Evolutionary conservation across 2,329 filamentous ascomycete genomes (phyloP), one percentile per base, ranked within the genome.

Genomic region (Coniochaeta sp.): DNA sequence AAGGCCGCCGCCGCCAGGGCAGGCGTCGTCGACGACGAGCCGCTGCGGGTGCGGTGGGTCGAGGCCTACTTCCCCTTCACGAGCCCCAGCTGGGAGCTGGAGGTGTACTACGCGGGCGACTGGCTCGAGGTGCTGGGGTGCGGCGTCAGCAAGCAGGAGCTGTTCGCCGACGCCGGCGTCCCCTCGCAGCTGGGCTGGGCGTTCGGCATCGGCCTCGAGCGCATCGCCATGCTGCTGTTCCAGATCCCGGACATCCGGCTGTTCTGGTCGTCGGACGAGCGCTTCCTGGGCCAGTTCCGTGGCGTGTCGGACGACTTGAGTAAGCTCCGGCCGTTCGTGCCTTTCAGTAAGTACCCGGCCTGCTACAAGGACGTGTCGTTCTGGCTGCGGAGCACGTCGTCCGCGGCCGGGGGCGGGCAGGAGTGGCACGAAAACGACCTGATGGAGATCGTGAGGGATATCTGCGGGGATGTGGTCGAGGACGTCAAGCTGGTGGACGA

Each of bases 21-120:
- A 24, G 3, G 34, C 12, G 68, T 76, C 59, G 79, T 76, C 64
- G 72, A 77, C 22, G 80, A 85, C 57, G 89, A 96, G 69, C 91
- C 92, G 4, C 79, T 98, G 42, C 88, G 86, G 66, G 87, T 97
- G 68, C 86, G 95, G 65, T 99, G 95, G 95, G 88, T 98, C 8
- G 93, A 97, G 73, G 92, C 95, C 1, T 98, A 95, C 75, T 99
- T 99, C 76, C 95, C 95, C 42, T 98, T 98, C 72, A 99, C 95
- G 0, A 93, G 88, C 61, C 95, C 95, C 0, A 95, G 89, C 7
- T 99, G 91, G 90, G 95, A 99, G 73, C 82, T 99, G 26, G 95
- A 99, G 71, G 91, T 99, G 10, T 93, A 90, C 79, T 97, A 93
- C 84, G 88, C 89, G 66, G 93, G 90, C 32, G 90, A 96, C 71